phyloP scores from a whole-genome alignment of 2,329 filamentous ascomycete genomes.

The Ustulina deusta region DNA sequence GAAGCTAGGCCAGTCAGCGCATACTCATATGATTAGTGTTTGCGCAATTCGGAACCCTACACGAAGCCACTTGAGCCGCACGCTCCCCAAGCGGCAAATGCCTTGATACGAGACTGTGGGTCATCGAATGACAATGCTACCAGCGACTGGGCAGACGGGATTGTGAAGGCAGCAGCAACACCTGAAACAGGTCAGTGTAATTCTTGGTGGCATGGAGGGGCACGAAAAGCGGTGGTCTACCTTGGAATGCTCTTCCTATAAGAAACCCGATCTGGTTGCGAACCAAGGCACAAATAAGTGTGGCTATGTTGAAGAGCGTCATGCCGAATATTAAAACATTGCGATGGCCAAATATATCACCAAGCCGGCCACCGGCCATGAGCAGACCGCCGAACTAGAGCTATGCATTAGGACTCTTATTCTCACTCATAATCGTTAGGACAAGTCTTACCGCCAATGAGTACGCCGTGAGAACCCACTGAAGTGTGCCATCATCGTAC shows the following conservation, averaged over 20 bases:
- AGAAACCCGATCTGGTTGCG: slow-evolving; percentile 2
- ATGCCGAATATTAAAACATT: slow-evolving; percentile 20
- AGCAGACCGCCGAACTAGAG: slow-evolving; percentile 14
- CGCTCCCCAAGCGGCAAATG: slow-evolving; percentile 22
- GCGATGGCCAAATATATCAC: slow-evolving; percentile 16
- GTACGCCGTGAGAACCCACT: slow-evolving; percentile 24
- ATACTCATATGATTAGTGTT: too few species aligned
- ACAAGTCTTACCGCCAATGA: slow-evolving; percentile 14
- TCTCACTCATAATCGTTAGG: too few species aligned
- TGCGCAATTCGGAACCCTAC: slow-evolving; percentile 9
- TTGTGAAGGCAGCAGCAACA: slow-evolving; percentile 12
- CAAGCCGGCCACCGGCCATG: slow-evolving; percentile 9
- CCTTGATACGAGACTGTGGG: slow-evolving; percentile 12
- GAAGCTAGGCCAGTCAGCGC: slow-evolving; percentile 2
- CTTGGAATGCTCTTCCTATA: slow-evolving; percentile 25
- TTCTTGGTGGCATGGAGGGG: too few species aligned
- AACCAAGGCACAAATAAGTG: slow-evolving; percentile 9
- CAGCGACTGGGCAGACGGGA: slow-evolving; percentile 24
- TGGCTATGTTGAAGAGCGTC: slow-evolving; percentile 13
- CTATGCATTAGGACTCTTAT: not conserved
- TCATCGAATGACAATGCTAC: slow-evolving; percentile 17
- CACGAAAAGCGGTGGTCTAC: slow-evolving; percentile 5
- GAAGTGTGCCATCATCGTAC: slow-evolving; percentile 12
- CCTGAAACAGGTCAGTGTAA: not conserved
- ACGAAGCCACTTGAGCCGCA: slow-evolving; percentile 21